Evolutionary conservation across 2,329 filamentous ascomycete species (phyloP), one percentile per base, ranked within the genome.

Genomic region (Epichloe glyceriae): DNA sequence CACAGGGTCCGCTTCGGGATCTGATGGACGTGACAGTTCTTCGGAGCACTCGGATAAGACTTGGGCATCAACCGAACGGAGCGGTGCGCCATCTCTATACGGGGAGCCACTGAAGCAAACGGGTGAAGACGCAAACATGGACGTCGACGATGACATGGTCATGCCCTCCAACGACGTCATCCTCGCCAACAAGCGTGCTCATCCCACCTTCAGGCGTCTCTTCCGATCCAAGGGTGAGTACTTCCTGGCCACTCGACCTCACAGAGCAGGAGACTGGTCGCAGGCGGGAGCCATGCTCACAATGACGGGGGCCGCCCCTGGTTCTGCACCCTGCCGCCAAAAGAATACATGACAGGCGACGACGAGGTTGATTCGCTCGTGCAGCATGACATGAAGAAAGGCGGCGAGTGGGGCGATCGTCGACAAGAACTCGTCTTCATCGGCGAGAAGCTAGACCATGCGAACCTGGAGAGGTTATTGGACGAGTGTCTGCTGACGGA

Each of bases 391-490:
- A 71, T 78, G 20, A 60, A 67, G 6, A 73, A 74, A 26, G 74
- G 75, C 5, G 78, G 76, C 0, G 72, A 78, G 52, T 87, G 82
- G 81, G 83, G 82, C 0, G 84, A 88, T 56, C 72, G 83, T 1
- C 71, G 83, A 2, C 83, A 88, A 61, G 84, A 88, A 62, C 62
- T 88, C 6, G 84, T 88, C 3, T 85, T 88, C 53, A 87, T 88
- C 52, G 84, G 84, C 0, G 82, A 86, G 62, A 72, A 73, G 5
- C 69, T 88, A 14, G 72, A 85, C 47, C 59, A 70, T 1, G 59
- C 62, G 5, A 71, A 67, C 0, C 66, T 88, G 15, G 75, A 72
- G 22, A 64, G 62, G 4, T 61, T 74, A 35, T 62, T 88, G 3
- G 79, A 88, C 57, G 64, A 62, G 2, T 86, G 83, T 57, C 61